phyloP scores from a whole-genome alignment of 495 filamentous ascomycete genomes.

The Podospora didyma region DNA sequence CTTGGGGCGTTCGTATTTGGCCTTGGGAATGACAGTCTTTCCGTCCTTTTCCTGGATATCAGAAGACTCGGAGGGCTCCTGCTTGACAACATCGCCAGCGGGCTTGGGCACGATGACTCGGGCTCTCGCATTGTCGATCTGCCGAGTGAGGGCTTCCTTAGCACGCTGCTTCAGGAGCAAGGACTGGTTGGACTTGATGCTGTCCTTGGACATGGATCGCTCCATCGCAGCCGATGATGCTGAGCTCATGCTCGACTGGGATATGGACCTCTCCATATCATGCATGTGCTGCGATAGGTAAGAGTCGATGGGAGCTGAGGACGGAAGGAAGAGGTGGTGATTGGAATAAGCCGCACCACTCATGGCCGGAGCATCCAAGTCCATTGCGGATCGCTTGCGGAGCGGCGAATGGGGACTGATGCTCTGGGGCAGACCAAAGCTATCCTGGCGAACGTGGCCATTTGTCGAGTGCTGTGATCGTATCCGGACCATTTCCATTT shows the following conservation, averaged over 20 bases:
- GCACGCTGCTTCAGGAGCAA: constrained; percentile 31
- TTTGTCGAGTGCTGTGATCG: constrained; percentile 37
- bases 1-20: constrained; percentile 66
- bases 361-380: constrained; percentile 29
- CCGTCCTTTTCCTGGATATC: constrained; percentile 31
- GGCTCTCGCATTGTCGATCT: constrained; percentile 30
- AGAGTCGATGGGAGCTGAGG: constrained; percentile 26
- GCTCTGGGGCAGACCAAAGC: constrained; percentile 14
- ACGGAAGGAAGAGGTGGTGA: constrained; percentile 31
- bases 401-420: constrained; percentile 21
- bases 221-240: constrained; percentile 33
- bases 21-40: constrained; percentile 60
- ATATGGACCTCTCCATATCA: constrained; percentile 34
- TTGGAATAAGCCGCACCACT: constrained; percentile 32
- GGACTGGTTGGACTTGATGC: constrained; percentile 38
- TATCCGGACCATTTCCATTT: constrained; percentile 38
- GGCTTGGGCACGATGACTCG: constrained; percentile 38
- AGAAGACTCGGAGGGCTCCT: constrained; percentile 19
- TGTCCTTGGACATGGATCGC: constrained; percentile 40
- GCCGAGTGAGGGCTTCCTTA: constrained; percentile 37
- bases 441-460: constrained; percentile 25
- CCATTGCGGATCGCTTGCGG: constrained; percentile 30
- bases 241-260: constrained; percentile 25
- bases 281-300: constrained; percentile 19
- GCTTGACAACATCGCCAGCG: constrained; percentile 17